A percentile compares a stretch with the other conserved stretches of the same genome.
phyloP scores from a whole-genome alignment of 129 eudicot species.

The Flaveria trinervia region DNA sequence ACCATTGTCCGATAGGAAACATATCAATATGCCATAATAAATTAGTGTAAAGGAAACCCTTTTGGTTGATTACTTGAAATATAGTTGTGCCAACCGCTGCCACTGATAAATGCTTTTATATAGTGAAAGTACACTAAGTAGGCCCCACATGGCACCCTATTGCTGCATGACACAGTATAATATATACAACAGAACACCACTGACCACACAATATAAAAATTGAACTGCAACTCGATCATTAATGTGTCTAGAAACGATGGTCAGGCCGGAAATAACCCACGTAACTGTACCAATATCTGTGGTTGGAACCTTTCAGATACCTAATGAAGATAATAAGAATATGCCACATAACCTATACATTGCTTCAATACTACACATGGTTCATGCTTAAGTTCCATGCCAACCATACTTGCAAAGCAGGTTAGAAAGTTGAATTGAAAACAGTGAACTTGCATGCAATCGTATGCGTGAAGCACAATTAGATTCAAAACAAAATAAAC shows the following conservation, averaged over 20 bases:
- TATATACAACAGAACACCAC: too few species aligned
- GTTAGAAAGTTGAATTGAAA: background rate
- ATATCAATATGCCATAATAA: too few species aligned
- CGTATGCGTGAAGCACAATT: background rate
- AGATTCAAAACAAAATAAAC: background rate
- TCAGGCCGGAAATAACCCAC: background rate
- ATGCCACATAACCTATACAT: too few species aligned
- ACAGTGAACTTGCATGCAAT: constrained; percentile 3
- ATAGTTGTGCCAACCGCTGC: too few species aligned
- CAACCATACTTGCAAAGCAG: constrained; percentile 32
- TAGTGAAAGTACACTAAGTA: background rate
- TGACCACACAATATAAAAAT: too few species aligned
- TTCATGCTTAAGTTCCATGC: background rate
- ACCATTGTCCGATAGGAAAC: too few species aligned
- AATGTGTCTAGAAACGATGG: too few species aligned
- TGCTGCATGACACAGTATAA: background rate
- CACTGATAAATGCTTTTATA: too few species aligned
- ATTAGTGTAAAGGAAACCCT: too few species aligned
- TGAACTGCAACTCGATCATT: too few species aligned
- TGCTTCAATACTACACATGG: background rate
- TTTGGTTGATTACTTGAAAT: too few species aligned
- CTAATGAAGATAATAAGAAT: background rate
- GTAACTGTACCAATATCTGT: background rate
- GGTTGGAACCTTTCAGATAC: background rate
- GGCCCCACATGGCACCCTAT: background rate